Percentiles rank a stretch among this genome's conserved stretches.
phyloP scores from a whole-genome alignment of 345 rosid genomes.

The Psidium guajava region DNA sequence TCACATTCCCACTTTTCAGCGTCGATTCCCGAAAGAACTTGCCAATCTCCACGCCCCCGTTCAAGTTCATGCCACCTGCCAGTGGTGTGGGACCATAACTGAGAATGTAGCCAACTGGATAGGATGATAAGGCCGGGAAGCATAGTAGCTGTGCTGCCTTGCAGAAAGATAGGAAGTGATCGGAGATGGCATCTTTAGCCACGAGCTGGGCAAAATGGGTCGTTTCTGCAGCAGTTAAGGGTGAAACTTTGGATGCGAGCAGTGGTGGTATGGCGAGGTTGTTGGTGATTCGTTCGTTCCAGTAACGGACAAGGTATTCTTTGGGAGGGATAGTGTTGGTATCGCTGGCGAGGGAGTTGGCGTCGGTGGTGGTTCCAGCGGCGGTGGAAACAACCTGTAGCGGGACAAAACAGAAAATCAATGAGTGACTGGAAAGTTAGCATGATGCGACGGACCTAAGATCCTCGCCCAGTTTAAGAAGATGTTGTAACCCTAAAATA shows the following conservation, averaged over 20 bases:
- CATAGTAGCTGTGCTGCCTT: constrained; percentile 75
- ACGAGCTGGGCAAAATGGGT: constrained; percentile 66
- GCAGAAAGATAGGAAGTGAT: constrained; percentile 57
- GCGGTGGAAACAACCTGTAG: constrained; percentile 22
- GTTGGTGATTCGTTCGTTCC: constrained; percentile 66
- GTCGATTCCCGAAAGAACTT: constrained; percentile 66
- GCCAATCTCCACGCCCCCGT: constrained; percentile 69
- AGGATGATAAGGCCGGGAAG: constrained; percentile 45
- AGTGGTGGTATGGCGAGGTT: constrained; percentile 32
- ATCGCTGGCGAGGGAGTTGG: not conserved
- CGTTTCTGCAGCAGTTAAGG: constrained; percentile 50
- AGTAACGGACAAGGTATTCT: constrained; percentile 62
- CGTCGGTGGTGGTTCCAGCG: not conserved
- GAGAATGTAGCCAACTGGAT: constrained; percentile 30
- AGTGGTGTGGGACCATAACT: not conserved
- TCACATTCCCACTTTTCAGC: constrained; percentile 36
- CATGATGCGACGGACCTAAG: not conserved
- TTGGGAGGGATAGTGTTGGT: constrained; percentile 59
- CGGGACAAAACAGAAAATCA: not conserved
- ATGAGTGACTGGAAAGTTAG: not conserved
- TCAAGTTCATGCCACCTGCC: constrained; percentile 28
- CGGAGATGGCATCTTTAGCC: constrained; percentile 35
- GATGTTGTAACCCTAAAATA: not conserved
- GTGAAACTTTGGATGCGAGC: constrained; percentile 68
- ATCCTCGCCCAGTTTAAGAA: not conserved